These are phyloP conservation scores for Adansonia madagascariensis DNA, from an alignment of 441 rosid species.

Conservation along the genomic window DNA sequence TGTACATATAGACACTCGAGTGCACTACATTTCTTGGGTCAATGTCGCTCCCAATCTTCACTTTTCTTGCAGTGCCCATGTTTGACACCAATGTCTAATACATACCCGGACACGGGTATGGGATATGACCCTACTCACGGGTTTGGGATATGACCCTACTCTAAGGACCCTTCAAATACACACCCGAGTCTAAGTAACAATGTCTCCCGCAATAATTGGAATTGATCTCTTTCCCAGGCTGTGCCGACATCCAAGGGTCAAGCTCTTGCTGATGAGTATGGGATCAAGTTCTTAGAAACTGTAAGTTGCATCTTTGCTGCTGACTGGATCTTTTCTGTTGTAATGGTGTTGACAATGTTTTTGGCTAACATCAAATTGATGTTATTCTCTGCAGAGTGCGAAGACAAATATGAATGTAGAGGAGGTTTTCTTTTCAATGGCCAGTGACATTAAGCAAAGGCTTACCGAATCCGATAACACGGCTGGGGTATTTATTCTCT, in stretches of 20 bases:
- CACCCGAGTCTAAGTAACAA: too few species aligned
- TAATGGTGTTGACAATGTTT: not conserved
- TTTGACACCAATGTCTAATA: too few species aligned
- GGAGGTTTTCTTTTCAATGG: constrained; percentile 56
- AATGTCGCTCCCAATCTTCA: not conserved
- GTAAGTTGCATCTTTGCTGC: constrained; percentile 21
- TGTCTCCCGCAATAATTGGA: too few species aligned
- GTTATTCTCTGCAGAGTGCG: constrained; percentile 42
- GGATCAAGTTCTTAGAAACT: too few species aligned
- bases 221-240: too few species aligned
- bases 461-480: constrained; percentile 50
- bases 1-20: not conserved
- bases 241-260: too few species aligned
- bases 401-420: constrained; percentile 55
- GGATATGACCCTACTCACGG: too few species aligned
- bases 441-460: constrained; percentile 53
- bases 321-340: not conserved
- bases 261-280: too few species aligned
- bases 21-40: not conserved
- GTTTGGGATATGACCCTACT: not conserved
- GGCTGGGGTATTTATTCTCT: constrained; percentile 38
- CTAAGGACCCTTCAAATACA: too few species aligned
- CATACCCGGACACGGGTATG: too few species aligned
- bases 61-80: too few species aligned
- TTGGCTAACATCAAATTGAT: too few species aligned